phyloP scores from a whole-genome alignment of 2,329 filamentous ascomycete species.

The Apiospora arundinis region DNA sequence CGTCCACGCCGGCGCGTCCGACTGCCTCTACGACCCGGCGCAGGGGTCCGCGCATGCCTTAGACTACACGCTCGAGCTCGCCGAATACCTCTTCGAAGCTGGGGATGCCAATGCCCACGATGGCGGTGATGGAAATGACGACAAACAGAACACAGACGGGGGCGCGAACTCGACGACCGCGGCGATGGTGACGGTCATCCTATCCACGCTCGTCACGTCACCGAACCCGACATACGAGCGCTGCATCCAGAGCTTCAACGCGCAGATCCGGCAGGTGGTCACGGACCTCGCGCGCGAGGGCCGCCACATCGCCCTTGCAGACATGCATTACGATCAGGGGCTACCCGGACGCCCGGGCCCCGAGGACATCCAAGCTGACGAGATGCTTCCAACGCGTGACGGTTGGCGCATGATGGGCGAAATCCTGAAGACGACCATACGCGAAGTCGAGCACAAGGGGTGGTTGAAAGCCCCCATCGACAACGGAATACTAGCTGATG shows the following conservation, averaged over 20 bases:
- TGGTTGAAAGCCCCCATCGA: conserved; percentile 29
- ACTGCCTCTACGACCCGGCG: conserved; percentile 36
- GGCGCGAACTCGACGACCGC: not conserved
- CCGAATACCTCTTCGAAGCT: conserved; percentile 37
- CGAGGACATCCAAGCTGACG: conserved; percentile 30
- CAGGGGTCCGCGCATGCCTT: conserved; percentile 35
- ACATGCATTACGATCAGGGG: conserved; percentile 38
- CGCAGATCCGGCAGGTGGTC: conserved; percentile 39
- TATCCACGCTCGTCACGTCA: conserved; percentile 38
- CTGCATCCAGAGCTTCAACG: conserved; percentile 38
- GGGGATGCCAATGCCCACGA: not conserved
- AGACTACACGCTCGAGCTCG: conserved; percentile 34
- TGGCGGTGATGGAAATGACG: not conserved
- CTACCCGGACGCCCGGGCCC: conserved; percentile 32
- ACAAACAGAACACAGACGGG: not conserved
- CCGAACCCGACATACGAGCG: conserved; percentile 32
- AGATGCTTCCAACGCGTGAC: conserved; percentile 31
- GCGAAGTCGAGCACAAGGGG: conserved; percentile 27
- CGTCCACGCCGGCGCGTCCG: conserved; percentile 38
- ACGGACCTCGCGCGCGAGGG: conserved; percentile 33
- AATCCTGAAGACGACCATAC: conserved; percentile 30
- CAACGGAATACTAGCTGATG: conserved; percentile 30
- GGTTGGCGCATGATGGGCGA: conserved; percentile 33
- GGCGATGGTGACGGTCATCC: conserved; percentile 28
- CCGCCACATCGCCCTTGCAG: conserved; percentile 32